phyloP scores from a whole-genome alignment of 768 basidiomycete genomes.

The Leccinum olivaceopallidum region DNA sequence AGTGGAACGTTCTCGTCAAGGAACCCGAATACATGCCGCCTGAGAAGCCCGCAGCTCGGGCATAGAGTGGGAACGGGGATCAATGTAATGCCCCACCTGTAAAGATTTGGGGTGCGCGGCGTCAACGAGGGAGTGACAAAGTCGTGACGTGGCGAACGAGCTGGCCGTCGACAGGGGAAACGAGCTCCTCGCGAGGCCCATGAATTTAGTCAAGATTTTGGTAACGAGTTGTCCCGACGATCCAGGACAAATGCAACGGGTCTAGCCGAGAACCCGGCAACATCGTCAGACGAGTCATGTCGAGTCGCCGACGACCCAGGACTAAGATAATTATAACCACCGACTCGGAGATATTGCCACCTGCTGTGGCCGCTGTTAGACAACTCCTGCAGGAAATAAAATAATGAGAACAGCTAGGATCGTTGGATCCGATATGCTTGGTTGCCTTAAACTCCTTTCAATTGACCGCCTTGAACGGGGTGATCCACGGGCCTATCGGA shows the following conservation, averaged over 20 bases:
- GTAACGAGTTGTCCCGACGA: not conserved
- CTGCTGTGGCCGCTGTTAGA: not conserved
- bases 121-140: slow-evolving; percentile 4
- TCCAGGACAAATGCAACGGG: not conserved
- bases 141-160: slow-evolving; percentile 4
- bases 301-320: not conserved
- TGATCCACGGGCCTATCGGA: slow-evolving; percentile 6
- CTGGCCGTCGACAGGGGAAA: not conserved
- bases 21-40: slow-evolving; percentile 9
- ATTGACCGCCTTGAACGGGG: not conserved
- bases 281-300: not conserved
- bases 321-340: not conserved
- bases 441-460: not conserved
- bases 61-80: slow-evolving; percentile 20
- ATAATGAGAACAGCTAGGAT: not conserved
- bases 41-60: slow-evolving; percentile 18
- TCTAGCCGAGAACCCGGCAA: not conserved
- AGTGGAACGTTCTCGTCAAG: slow-evolving; percentile 7
- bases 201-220: not conserved
- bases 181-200: slow-evolving; percentile 4
- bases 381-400: not conserved
- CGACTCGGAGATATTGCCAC: not conserved
- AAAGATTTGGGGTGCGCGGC: slow-evolving; percentile 3
- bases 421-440: not conserved
- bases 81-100: slow-evolving; percentile 9